Conservation (phyloP, 2,329 filamentous ascomycete species). For the Pyrenophora graminea region DNA sequence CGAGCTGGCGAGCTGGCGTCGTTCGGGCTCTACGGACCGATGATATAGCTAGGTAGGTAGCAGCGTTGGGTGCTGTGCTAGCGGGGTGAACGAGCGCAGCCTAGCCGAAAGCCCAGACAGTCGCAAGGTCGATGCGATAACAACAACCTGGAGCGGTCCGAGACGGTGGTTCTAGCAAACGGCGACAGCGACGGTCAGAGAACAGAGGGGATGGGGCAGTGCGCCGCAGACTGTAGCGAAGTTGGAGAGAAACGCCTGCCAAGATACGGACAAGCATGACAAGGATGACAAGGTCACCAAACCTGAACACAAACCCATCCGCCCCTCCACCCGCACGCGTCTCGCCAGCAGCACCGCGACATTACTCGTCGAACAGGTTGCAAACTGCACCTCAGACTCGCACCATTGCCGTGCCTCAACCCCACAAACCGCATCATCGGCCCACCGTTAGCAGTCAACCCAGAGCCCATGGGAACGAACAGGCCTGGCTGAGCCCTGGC, state of each 20-base stretch:
- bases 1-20: constrained; percentile 23
- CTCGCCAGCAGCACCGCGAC: neutral
- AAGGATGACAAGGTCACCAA: constrained; percentile 9
- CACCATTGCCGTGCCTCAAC: constrained; percentile 3
- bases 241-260: constrained; percentile 12
- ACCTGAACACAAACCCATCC: constrained; percentile 1
- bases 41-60: constrained; percentile 28
- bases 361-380: neutral
- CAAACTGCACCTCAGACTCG: constrained; percentile 1
- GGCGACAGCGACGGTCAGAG: neutral
- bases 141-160: neutral
- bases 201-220: neutral
- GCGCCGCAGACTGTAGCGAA: constrained; percentile 11
- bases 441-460: constrained; percentile 7
- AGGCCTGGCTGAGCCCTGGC: neutral
- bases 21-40: constrained; percentile 30
- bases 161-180: neutral
- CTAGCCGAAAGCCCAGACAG: constrained; percentile 21
- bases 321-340: neutral
- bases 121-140: constrained; percentile 10
- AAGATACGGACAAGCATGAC: constrained; percentile 10
- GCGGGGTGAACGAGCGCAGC: constrained; percentile 16
- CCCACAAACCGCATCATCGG: constrained; percentile 16
- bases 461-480: neutral
- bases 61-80: constrained; percentile 27